These are phyloP conservation scores for Metarhizium brunneum DNA, from an alignment of 2,329 filamentous ascomycete genomes.

Conservation along the genomic window DNA sequence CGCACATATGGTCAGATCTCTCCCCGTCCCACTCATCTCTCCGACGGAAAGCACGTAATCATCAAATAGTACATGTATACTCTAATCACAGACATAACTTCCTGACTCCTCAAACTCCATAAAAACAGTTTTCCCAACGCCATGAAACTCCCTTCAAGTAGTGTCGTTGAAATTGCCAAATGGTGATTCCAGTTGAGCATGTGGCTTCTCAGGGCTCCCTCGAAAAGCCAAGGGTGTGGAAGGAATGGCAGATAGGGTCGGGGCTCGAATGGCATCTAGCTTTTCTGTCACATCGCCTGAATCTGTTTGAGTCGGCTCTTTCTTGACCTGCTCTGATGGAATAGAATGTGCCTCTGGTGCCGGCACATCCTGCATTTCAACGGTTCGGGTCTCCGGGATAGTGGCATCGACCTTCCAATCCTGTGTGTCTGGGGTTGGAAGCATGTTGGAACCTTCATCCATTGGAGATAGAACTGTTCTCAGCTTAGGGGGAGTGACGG, in stretches of 20 bases:
- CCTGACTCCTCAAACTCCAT: slow-evolving; percentile 6
- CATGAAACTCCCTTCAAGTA: slow-evolving; percentile 13
- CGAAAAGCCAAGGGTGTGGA: slow-evolving; percentile 47
- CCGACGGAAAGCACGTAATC: not conserved
- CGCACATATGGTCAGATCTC: not conserved
- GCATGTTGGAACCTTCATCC: slow-evolving; percentile 13
- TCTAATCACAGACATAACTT: not conserved
- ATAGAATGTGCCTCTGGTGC: not conserved
- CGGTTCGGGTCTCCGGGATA: slow-evolving; percentile 7
- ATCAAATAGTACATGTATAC: not conserved
- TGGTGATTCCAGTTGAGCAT: slow-evolving; percentile 20
- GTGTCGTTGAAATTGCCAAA: slow-evolving; percentile 21
- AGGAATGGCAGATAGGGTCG: slow-evolving; percentile 23
- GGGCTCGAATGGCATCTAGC: not conserved
- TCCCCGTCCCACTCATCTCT: not conserved
- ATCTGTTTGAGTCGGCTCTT: slow-evolving; percentile 6
- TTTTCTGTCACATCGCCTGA: slow-evolving; percentile 9
- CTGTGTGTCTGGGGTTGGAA: slow-evolving; percentile 14
- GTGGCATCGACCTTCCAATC: slow-evolving; percentile 9
- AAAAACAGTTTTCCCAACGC: slow-evolving; percentile 7
- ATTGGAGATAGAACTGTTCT: slow-evolving; percentile 19
- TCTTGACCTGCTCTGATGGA: slow-evolving; percentile 4
- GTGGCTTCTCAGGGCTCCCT: slow-evolving; percentile 51
- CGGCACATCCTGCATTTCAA: slow-evolving; percentile 19
- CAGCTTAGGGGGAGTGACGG: slow-evolving; percentile 35